Evolutionary conservation across 1,284 basidiomycete genomes (phyloP), one percentile per base, ranked within the genome.

Genomic region (Mycosarcoma mackinlayi): DNA sequence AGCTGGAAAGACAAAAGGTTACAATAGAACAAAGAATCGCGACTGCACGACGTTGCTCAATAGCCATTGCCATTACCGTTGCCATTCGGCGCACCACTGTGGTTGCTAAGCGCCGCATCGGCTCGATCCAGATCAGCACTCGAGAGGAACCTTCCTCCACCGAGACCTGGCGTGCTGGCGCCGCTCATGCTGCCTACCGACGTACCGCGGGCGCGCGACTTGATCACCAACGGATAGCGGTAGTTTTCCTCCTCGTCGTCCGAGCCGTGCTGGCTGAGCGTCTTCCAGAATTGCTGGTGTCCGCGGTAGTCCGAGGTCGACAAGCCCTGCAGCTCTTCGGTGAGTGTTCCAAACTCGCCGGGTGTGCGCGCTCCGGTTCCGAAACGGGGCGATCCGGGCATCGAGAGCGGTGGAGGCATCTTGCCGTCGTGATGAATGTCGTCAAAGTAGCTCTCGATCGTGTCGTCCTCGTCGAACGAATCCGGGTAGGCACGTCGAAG

Each of bases 401-500:
- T 90, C 61, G 90, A 92, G 61, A 90, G 87, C 3, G 91, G 89
- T 51, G 87, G 85, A 9, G 85, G 85, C 58, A 87, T 84, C 74
- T 90, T 87, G 82, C 90, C 87, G 23, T 57, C 58, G 30, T 35
- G 48, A 47, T 90, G 87, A 25, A 90, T 88, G 31, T 84, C 84
- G 69, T 83, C 81, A 57, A 87, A 87, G 81, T 90, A 78, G 62
- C 66, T 89, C 28, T 77, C 73, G 53, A 88, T 88, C 65, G 89
- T 89, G 61, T 86, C 86, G 65, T 87, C 85, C 61, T 86, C 88
- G 14, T 73, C 73, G 85, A 97, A 98, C 59, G 91, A 89, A 77
- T 98, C 94, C 1, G 95, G 95, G 84, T 98, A 98, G 11, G 95
- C 95, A 45, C 95, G 87, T 69, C 95, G 86, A 53, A 98, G 86